Evolutionary conservation across 257 asterid genomes (phyloP).

Genomic region (Nicotiana paniculata): DNA sequence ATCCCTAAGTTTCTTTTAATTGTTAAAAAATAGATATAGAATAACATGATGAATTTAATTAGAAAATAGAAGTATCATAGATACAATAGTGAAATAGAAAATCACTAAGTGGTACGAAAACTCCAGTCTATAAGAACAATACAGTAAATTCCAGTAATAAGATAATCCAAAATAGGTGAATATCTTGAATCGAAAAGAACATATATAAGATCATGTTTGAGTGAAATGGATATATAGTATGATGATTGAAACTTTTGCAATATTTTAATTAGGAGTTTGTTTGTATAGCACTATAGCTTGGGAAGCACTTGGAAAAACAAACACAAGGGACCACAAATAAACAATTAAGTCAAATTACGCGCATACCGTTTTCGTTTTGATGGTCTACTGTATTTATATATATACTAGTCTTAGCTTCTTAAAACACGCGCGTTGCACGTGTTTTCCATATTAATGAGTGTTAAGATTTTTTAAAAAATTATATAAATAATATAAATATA

Average conservation of each 20-base stretch:
- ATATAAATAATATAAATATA: too few species aligned
- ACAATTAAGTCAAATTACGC: not conserved
- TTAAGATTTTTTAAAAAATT: too few species aligned
- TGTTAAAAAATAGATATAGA: not conserved
- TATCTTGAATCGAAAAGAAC: too few species aligned
- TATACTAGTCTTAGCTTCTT: too few species aligned
- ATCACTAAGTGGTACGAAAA: too few species aligned
- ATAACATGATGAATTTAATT: not conserved
- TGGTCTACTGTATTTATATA: not conserved
- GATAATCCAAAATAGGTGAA: too few species aligned
- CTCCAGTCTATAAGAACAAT: too few species aligned
- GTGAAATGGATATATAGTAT: too few species aligned
- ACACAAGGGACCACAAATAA: not conserved
- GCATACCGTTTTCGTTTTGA: not conserved
- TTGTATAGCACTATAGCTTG: not conserved
- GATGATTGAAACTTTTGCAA: not conserved
- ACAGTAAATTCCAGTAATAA: not conserved
- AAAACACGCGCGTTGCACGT: too few species aligned
- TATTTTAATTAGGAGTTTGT: not conserved
- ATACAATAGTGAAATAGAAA: not conserved
- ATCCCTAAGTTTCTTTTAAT: too few species aligned
- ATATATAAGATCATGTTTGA: too few species aligned
- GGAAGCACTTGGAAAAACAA: not conserved
- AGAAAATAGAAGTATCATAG: not conserved
- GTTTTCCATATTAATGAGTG: too few species aligned